Conservation (phyloP, 306 rosid genomes). For the Sicyos edulis region DNA sequence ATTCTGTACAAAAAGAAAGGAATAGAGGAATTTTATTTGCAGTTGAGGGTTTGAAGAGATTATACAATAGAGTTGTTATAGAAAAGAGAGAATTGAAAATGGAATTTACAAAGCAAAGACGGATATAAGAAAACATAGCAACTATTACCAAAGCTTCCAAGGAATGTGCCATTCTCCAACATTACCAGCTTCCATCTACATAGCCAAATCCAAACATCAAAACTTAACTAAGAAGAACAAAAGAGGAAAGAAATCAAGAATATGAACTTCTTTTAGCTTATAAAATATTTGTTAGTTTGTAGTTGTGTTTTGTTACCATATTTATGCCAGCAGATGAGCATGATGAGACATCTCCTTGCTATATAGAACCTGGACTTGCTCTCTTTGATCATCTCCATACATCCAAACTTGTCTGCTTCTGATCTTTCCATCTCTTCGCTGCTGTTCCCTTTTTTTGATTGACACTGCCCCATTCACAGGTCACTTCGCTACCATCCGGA, state of each 20-base stretch:
- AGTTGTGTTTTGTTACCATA: slow-evolving; percentile 17
- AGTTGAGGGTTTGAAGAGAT: neutral
- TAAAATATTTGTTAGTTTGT: slow-evolving; percentile 7
- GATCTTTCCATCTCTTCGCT: slow-evolving; percentile 11
- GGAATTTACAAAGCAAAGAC: neutral
- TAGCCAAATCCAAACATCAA: neutral
- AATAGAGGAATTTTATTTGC: neutral
- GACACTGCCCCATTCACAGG: slow-evolving; percentile 28
- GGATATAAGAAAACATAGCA: neutral
- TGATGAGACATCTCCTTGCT: slow-evolving; percentile 29
- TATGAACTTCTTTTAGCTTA: neutral
- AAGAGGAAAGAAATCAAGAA: neutral
- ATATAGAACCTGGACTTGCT: slow-evolving; percentile 34
- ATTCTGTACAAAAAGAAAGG: neutral
- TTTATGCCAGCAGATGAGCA: slow-evolving; percentile 40
- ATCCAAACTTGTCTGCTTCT: slow-evolving; percentile 15
- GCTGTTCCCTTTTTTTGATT: slow-evolving; percentile 14
- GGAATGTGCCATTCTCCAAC: slow-evolving; percentile 7
- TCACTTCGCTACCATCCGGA: neutral
- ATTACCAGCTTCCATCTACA: slow-evolving; percentile 15
- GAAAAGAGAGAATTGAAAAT: neutral
- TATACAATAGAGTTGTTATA: neutral
- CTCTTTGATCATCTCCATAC: slow-evolving; percentile 26
- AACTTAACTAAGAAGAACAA: neutral
- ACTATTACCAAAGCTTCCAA: neutral